Conservation (phyloP, 371 early-diverging fungal genomes). For the Mortierella sp. region DNA sequence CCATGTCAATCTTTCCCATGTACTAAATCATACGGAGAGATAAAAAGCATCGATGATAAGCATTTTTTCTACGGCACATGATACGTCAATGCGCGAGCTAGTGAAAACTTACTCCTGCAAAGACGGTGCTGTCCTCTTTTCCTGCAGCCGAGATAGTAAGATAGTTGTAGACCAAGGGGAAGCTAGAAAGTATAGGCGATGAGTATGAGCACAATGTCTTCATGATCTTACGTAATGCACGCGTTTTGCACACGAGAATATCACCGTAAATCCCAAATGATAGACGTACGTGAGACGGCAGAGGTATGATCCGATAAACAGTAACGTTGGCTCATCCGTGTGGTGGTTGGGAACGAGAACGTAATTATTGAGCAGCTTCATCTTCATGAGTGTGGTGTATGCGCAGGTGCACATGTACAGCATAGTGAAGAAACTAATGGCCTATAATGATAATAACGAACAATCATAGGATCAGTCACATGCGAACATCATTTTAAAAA, state of each 20-base stretch:
- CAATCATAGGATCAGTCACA: not conserved
- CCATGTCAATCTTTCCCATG: constrained; percentile 90
- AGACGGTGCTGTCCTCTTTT: constrained; percentile 55
- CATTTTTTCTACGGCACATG: constrained; percentile 38
- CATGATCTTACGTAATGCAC: not conserved
- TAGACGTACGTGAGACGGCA: constrained; percentile 81
- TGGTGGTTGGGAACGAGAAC: constrained; percentile 91
- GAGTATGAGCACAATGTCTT: not conserved
- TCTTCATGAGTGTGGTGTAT: constrained; percentile 89
- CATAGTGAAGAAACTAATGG: constrained; percentile 81
- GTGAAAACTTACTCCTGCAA: constrained; percentile 30
- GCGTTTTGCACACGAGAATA: no score
- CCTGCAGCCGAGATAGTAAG: constrained; percentile 78
- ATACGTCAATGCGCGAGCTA: constrained; percentile 5
- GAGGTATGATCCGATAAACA: constrained; percentile 93
- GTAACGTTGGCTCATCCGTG: constrained; percentile 89
- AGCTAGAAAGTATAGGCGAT: constrained; percentile 57
- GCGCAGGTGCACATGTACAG: constrained; percentile 95
- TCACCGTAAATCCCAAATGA: not conserved
- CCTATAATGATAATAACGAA: constrained; percentile 59
- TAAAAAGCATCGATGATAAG: not conserved
- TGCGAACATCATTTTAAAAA: not conserved
- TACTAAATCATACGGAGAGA: constrained; percentile 62
- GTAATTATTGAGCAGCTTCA: constrained; percentile 89
- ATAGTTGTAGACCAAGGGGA: constrained; percentile 96